Conservation (phyloP, 2,329 filamentous ascomycete genomes). For the Alternaria novae-zelandiae region DNA sequence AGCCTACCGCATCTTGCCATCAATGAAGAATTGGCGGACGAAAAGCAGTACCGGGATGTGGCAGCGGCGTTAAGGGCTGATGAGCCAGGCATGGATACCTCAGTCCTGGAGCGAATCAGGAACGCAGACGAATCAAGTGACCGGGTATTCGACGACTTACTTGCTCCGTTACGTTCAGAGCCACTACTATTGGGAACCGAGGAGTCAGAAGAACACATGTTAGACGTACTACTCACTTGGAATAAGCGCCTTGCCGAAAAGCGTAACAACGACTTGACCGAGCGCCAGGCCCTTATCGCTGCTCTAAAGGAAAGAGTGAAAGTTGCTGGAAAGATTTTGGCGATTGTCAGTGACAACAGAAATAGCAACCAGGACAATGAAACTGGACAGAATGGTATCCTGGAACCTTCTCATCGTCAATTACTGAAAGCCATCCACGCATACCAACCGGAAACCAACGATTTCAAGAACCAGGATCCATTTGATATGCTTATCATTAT, state of each 20-base stretch:
- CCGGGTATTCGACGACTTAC: slow-evolving; percentile 22
- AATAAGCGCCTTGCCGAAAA: slow-evolving; percentile 15
- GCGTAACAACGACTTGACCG: neutral
- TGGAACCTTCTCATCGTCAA: slow-evolving; percentile 7
- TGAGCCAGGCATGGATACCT: slow-evolving; percentile 14
- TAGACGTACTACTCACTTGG: slow-evolving; percentile 24
- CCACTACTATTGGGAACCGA: neutral
- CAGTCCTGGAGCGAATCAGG: slow-evolving; percentile 20
- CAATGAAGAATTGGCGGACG: neutral
- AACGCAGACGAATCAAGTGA: slow-evolving; percentile 17
- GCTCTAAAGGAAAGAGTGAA: slow-evolving; percentile 15
- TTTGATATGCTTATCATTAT: slow-evolving; percentile 22
- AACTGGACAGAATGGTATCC: neutral
- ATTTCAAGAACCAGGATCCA: slow-evolving; percentile 18
- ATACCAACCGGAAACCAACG: slow-evolving; percentile 25
- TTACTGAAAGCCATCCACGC: slow-evolving; percentile 21
- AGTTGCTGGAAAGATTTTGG: neutral
- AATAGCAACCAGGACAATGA: neutral
- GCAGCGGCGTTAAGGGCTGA: neutral
- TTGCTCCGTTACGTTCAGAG: slow-evolving; percentile 17
- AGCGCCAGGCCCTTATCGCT: slow-evolving; percentile 9
- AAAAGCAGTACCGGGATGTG: neutral
- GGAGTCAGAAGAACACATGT: slow-evolving; percentile 23
- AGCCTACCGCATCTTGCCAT: neutral
- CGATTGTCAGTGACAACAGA: slow-evolving; percentile 1